A percentile compares a stretch with the other conserved stretches of the same genome.
Conservation (phyloP, 1,284 basidiomycete genomes). For the Tylopilus sp. region DNA sequence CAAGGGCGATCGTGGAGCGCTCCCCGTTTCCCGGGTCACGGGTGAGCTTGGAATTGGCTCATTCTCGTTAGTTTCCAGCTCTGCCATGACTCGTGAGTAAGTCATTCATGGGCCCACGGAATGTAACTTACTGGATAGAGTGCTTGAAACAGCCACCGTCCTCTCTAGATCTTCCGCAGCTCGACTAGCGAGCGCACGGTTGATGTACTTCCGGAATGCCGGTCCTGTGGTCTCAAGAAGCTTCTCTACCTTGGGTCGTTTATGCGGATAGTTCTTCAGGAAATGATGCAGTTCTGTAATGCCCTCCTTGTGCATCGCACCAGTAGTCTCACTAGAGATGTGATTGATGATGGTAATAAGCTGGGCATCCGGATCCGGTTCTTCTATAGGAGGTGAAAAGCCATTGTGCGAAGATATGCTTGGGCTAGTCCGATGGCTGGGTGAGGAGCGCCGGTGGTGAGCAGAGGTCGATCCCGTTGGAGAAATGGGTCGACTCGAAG, state of each 20-base stretch:
- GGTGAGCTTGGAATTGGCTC: conserved; percentile 33
- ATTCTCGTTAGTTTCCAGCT: conserved; percentile 60
- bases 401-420: conserved; percentile 60
- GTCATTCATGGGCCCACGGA: conserved; percentile 2
- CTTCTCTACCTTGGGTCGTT: conserved; percentile 81
- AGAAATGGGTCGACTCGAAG: conserved; percentile 62
- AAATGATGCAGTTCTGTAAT: conserved; percentile 97
- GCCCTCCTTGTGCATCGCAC: conserved; percentile 81
- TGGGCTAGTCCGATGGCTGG: conserved; percentile 64
- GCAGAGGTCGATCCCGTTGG: conserved; percentile 59
- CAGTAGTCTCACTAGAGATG: conserved; percentile 85
- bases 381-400: conserved; percentile 56
- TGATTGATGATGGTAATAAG: conserved; percentile 84
- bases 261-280: conserved; percentile 89
- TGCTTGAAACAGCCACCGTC: conserved; percentile 72
- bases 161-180: conserved; percentile 84
- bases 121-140: conserved; percentile 64
- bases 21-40: conserved; percentile 23
- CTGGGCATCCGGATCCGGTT: conserved; percentile 78
- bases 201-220: conserved; percentile 83
- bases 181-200: conserved; percentile 75
- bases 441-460: conserved; percentile 53
- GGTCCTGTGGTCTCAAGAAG: conserved; percentile 80
- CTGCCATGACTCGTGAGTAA: conserved; percentile 39
- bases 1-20: conserved; percentile 31